Conservation (phyloP, 148 eudicot genomes). For the Drosera capensis region DNA sequence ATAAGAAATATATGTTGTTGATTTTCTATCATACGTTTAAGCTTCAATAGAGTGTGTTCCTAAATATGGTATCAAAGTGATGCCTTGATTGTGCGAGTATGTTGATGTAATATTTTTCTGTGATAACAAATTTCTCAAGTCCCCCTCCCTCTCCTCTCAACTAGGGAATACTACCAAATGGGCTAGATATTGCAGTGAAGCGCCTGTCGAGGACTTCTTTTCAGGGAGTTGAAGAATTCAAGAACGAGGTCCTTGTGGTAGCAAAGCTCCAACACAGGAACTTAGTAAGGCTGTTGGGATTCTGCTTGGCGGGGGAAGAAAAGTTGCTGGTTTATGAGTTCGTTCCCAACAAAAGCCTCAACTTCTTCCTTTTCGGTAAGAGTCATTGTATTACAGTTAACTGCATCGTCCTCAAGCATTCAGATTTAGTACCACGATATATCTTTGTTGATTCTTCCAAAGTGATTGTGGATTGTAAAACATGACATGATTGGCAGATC, state of each 20-base stretch:
- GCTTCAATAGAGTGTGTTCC: too few species aligned
- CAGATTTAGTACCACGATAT: too few species aligned
- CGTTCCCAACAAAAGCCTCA: conserved; percentile 1
- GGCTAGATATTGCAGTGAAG: conserved; percentile 12
- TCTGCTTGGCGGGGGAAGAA: too few species aligned
- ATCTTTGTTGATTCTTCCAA: too few species aligned
- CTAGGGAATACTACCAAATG: conserved; percentile 12
- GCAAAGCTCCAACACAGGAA: conserved; percentile 17
- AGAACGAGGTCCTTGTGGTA: conserved; percentile 12
- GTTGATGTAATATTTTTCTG: too few species aligned
- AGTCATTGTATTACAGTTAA: background rate
- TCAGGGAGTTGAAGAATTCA: conserved; percentile 10
- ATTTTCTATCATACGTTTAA: too few species aligned
- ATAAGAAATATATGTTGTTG: too few species aligned
- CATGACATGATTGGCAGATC: conserved; percentile 8
- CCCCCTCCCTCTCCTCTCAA: background rate
- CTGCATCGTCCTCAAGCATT: background rate
- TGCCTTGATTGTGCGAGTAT: too few species aligned
- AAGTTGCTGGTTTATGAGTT: too few species aligned
- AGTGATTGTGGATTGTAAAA: too few species aligned
- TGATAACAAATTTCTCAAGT: background rate
- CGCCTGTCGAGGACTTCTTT: conserved; percentile 9
- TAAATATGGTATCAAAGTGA: too few species aligned
- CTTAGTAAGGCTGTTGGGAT: conserved; percentile 13
- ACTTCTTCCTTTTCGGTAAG: background rate